Conservation (phyloP, 352 stramenopile species). For the Globisporangium okanoganense region DNA sequence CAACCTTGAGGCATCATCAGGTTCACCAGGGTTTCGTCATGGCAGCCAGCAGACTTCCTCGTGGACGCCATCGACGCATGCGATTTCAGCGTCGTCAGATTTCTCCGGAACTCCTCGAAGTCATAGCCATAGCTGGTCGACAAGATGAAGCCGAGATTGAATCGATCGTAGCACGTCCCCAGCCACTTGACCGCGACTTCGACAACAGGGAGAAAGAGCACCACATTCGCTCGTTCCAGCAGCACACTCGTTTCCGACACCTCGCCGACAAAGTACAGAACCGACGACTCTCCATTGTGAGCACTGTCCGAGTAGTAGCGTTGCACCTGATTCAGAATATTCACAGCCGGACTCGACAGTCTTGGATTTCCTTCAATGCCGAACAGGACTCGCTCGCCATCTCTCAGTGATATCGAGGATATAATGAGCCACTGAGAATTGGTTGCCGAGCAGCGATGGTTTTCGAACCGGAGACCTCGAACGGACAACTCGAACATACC, state of each 20-base stretch:
- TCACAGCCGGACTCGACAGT: constrained; percentile 37
- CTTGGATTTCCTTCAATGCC: constrained; percentile 32
- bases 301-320: constrained; percentile 28
- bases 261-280: constrained; percentile 15
- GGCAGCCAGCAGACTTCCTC: constrained; percentile 17
- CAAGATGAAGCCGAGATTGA: constrained; percentile 60
- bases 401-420: constrained; percentile 21
- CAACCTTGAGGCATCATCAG: constrained; percentile 29
- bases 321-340: constrained; percentile 35
- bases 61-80: constrained; percentile 25
- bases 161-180: constrained; percentile 34
- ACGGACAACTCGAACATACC: constrained; percentile 25
- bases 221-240: constrained; percentile 21
- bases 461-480: constrained; percentile 31
- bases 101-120: constrained; percentile 43
- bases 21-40: constrained; percentile 16
- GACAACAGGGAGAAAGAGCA: constrained; percentile 46
- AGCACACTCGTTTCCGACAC: constrained; percentile 24
- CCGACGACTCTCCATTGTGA: constrained; percentile 1
- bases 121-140: constrained; percentile 65
- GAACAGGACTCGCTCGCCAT: constrained; percentile 34
- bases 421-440: constrained; percentile 23
- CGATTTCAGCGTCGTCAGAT: constrained; percentile 45
- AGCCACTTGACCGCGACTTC: constrained; percentile 35
- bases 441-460: constrained; percentile 31